Percentiles rank a stretch among this genome's conserved stretches.
These are phyloP conservation scores for Aspergillus cavernicola DNA, from an alignment of 495 filamentous ascomycete genomes.

Conservation along the genomic window DNA sequence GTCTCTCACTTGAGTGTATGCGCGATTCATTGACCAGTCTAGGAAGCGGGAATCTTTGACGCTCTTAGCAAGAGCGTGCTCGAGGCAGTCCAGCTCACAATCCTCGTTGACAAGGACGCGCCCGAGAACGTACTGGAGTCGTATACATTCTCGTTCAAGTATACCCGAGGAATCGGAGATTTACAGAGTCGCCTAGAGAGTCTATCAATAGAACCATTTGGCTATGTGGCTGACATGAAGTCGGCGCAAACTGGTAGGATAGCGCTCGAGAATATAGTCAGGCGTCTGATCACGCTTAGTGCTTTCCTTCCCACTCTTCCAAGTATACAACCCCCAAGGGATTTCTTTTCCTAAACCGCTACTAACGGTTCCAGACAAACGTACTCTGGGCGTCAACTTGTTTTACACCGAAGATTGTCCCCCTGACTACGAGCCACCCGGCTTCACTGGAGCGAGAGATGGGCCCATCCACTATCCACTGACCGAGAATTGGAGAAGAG, in stretches of 20 bases:
- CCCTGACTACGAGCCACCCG: constrained; percentile 36
- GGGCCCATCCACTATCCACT: constrained; percentile 33
- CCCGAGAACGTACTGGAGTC: constrained; percentile 42
- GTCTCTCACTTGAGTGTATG: background rate
- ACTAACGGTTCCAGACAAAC: constrained; percentile 24
- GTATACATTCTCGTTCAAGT: constrained; percentile 52
- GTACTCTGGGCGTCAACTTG: constrained; percentile 41
- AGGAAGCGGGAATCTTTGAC: constrained; percentile 48
- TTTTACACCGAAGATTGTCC: constrained; percentile 44
- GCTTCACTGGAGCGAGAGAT: constrained; percentile 30
- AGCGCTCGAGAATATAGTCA: constrained; percentile 37
- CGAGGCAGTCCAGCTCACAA: constrained; percentile 43
- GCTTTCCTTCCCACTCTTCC: constrained; percentile 41
- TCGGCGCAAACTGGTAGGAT: constrained; percentile 32
- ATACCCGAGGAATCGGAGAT: constrained; percentile 20
- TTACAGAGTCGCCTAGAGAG: constrained; percentile 26
- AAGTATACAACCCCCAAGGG: constrained; percentile 22
- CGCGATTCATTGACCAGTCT: constrained; percentile 8
- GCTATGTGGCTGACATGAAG: constrained; percentile 30
- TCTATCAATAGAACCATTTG: constrained; percentile 30
- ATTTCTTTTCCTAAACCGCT: background rate
- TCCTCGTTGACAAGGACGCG: constrained; percentile 34
- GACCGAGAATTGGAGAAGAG: constrained; percentile 32
- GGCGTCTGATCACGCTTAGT: constrained; percentile 33
- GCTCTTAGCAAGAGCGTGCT: constrained; percentile 36